Base-by-base conservation (phyloP, 108 stramenopile genomes). In the Nitzschia sp. region DNA sequence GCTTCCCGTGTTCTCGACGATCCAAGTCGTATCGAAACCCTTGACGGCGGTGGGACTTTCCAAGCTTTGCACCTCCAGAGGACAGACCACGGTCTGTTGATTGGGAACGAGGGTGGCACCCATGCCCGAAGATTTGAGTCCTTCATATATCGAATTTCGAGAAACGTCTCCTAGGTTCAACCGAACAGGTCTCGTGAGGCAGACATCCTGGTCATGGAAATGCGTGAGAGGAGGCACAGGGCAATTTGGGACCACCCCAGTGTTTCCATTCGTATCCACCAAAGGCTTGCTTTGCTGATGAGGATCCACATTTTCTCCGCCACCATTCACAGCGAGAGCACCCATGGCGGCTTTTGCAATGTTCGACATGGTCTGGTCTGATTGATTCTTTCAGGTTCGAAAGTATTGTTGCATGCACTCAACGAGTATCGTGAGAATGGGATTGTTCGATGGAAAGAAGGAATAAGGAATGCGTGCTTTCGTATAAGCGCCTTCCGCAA, bases 11-110 rank as follows among this genome's bases (percentile, higher is more conserved):
- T 83, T 83, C 59, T 80, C 76, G 4, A 83, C 76, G 59, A 83
- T 70, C 82, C 82, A 83, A n/a, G 71, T 69, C 4, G 78, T 80
- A 58, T 82, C 76, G 13, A 77, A 62, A 17, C 81, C 81, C 16
- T 53, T 62, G 15, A 54, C 41, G 28, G 69, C 69, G 4, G 58
- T 32, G n/a, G 69, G 64, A 59, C 23, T 66, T 29, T 70, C 76
- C 38, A 77, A 58, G 28, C 55, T 45, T 45, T 78, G 31, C 3
- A 71, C 68, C 23, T 72, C 53, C 25, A 65, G 13, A 2, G 81
- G 81, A 34, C 81, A 82, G 31, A 64, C 46, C n/a, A 63, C 62
- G 4, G 81, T 82, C 28, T 74, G 32, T 46, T 69, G 46, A 59
- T 77, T 71, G 13, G 81, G 76, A 44, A 82, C 81, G 25, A 76